These are phyloP conservation scores for Arxiozyma slooffiae DNA, from an alignment of 1,139 yeast genomes.

Conservation along the genomic window DNA sequence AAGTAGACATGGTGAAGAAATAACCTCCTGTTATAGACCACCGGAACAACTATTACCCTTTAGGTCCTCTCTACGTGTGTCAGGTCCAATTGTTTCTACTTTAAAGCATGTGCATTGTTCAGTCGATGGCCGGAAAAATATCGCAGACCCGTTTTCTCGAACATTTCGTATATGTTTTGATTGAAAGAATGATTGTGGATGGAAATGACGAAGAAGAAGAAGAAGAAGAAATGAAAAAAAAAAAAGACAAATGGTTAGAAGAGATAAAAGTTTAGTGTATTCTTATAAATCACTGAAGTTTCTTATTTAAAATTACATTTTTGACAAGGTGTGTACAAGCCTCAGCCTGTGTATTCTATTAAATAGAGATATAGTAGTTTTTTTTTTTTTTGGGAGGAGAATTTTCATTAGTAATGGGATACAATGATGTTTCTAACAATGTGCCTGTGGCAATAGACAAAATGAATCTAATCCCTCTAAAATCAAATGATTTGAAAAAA, in stretches of 20 bases:
- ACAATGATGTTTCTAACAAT: background rate
- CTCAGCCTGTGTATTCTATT: background rate
- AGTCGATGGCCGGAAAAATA: background rate
- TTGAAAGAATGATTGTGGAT: too few species aligned
- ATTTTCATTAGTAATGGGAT: background rate
- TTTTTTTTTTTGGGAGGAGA: too few species aligned
- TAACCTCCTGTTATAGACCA: background rate
- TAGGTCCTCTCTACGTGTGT: background rate
- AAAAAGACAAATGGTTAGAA: background rate
- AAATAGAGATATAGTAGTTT: too few species aligned
- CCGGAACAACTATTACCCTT: background rate
- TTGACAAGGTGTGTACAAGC: background rate
- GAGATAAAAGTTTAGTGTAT: too few species aligned
- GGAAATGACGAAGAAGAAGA: background rate
- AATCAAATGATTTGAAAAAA: constrained; percentile 2
- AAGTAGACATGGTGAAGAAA: background rate
- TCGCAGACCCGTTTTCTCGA: background rate
- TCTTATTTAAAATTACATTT: too few species aligned
- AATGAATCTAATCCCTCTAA: background rate
- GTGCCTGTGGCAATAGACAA: background rate
- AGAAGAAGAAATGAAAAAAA: background rate
- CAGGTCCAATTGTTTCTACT: background rate
- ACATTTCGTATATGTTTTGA: background rate
- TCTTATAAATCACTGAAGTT: background rate
- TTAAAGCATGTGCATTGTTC: background rate